These are phyloP conservation scores for Gossypium thurberi DNA, from an alignment of 345 rosid species.

Conservation along the genomic window DNA sequence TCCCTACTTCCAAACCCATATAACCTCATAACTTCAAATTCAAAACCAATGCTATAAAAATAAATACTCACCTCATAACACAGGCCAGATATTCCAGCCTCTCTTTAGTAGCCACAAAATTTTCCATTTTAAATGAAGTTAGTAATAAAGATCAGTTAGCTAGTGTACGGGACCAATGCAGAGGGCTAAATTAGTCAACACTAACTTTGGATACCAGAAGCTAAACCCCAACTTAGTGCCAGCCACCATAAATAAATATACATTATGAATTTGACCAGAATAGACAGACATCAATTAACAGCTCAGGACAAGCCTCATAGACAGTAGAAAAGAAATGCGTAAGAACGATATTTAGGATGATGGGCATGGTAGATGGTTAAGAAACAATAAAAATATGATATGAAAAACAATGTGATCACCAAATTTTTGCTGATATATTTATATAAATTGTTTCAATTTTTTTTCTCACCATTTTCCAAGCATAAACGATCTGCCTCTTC, in stretches of 20 bases:
- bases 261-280: background rate
- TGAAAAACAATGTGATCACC: conserved; percentile 4
- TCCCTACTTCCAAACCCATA: conserved; percentile 4
- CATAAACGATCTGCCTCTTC: conserved; percentile 76
- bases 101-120: background rate
- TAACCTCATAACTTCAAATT: background rate
- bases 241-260: background rate
- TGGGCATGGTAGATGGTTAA: background rate
- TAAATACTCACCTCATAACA: background rate
- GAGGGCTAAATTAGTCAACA: background rate
- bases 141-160: background rate
- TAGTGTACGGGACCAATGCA: background rate
- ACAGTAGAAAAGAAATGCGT: background rate
- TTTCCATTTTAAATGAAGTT: background rate
- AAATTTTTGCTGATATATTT: conserved; percentile 6
- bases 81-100: conserved; percentile 1
- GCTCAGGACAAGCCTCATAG: background rate
- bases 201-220: background rate
- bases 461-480: conserved; percentile 73
- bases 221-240: background rate
- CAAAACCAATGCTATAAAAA: background rate
- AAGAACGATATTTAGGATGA: background rate
- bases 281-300: background rate
- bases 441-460: background rate
- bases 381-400: conserved; percentile 3